A percentile compares a stretch with the other conserved stretches of the same genome.
Evolutionary conservation across 306 rosid species (phyloP).

Genomic region (Neltuma alba): DNA sequence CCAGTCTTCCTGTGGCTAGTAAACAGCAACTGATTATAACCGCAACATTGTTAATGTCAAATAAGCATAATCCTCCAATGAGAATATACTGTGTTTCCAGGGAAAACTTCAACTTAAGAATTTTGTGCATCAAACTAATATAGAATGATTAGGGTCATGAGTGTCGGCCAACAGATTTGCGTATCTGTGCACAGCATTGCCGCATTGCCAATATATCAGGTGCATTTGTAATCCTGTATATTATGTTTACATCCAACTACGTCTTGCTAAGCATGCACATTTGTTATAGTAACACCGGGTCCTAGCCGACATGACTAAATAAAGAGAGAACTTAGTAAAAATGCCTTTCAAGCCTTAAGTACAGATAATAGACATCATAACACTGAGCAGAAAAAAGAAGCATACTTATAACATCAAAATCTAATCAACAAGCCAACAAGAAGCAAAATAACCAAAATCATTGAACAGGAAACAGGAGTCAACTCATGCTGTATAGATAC

Average conservation of each 20-base stretch:
- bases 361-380: not conserved
- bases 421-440: slow-evolving; percentile 5
- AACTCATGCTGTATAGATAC: slow-evolving; percentile 4
- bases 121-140: slow-evolving; percentile 17
- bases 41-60: slow-evolving; percentile 2
- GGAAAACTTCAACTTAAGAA: not conserved
- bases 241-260: not conserved
- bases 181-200: not conserved
- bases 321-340: not conserved
- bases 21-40: slow-evolving; percentile 7
- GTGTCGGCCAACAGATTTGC: too few species aligned
- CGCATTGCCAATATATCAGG: too few species aligned
- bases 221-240: not conserved
- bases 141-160: slow-evolving; percentile 10
- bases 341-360: not conserved
- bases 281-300: not conserved
- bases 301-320: slow-evolving; percentile 13
- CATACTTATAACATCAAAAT: slow-evolving; percentile 3
- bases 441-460: slow-evolving; percentile 30
- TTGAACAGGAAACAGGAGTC: slow-evolving; percentile 3
- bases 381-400: not conserved
- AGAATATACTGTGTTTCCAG: not conserved
- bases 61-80: not conserved
- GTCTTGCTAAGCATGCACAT: slow-evolving; percentile 10
- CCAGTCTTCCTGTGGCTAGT: not conserved